Base-by-base conservation (phyloP, 768 basidiomycete species). In the Tricholoma sp. region DNA sequence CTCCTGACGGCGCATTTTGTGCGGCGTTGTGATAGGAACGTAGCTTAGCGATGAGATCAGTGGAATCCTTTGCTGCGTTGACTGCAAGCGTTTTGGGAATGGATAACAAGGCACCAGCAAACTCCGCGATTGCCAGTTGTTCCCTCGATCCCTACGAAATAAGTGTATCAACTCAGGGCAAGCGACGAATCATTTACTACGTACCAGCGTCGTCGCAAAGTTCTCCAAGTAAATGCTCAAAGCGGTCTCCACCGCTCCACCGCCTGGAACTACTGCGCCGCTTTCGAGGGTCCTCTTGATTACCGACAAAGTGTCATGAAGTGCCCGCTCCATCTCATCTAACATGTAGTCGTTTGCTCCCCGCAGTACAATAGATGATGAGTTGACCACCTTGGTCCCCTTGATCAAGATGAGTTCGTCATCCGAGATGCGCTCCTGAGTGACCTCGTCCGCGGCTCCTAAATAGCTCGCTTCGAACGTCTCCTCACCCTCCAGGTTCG, bases 261-360 rank as follows among this genome's bases (percentile, higher is more conserved):
- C 97, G 54, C 96, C 97, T 0, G 97, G 95, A 9, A 98, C 95
- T 24, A 98, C 94, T 32, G 88, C 73, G 8, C 96, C 97, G 63
- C 94, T 95, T 78, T 99, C 97, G 48, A 98, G 74, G 5, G 97
- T 98, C 56, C 96, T 84, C 77, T 99, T 99, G 76, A 98, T 93
- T 64, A 97, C 82, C 29, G 91, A 96, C 59, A 98, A 72, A 1
- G 91, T 90, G 69, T 99, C 97, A 68, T 99, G 96, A 63, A 98
- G 71, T 0, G 93, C 89, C 49, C 97, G 80, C 74, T 99, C 97
- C 97, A 98, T 99, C 79, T 99, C 97, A 70, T 99, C 97, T 63
- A 98, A 76, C 91, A 98, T 94, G 71, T 96, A 98, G 72, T 99
- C 97, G 71, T 98, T 99, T 29, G 97, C 97, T 45, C 97, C 97